Conservation (phyloP, 1,284 basidiomycete genomes). For the Cronartium ribicola region DNA sequence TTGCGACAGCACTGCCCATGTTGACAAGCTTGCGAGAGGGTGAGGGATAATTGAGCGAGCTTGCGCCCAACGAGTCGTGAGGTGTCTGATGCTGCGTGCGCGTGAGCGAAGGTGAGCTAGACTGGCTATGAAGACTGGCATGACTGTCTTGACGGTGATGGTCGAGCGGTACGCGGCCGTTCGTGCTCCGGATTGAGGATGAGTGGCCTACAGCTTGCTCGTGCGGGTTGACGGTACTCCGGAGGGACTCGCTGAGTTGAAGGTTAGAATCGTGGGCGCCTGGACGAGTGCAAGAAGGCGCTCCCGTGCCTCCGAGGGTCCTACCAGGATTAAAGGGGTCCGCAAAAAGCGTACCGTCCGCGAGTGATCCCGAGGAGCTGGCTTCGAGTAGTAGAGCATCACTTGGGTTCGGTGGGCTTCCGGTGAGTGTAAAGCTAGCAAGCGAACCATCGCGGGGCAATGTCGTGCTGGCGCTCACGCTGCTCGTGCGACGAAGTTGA, state of each 20-base stretch:
- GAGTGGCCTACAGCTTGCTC: background rate
- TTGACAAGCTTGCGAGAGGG: background rate
- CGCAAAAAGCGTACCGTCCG: constrained; percentile 35
- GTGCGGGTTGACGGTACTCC: background rate
- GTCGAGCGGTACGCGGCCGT: background rate
- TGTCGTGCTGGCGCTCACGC: constrained; percentile 45
- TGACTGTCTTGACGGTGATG: background rate
- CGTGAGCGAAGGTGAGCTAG: background rate
- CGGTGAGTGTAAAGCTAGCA: background rate
- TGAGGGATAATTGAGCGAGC: background rate
- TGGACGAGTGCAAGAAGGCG: no score
- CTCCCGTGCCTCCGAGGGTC: constrained; percentile 9
- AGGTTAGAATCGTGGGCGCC: background rate
- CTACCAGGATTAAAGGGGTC: constrained; percentile 41
- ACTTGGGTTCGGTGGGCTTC: constrained; percentile 19
- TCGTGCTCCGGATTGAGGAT: background rate
- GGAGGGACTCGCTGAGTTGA: background rate
- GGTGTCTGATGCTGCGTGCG: no score
- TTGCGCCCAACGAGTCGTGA: no score
- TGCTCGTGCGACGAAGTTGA: constrained; percentile 29
- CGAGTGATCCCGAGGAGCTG: background rate
- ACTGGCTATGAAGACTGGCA: constrained; percentile 12
- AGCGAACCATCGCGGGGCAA: background rate
- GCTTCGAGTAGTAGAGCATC: background rate
- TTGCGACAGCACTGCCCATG: background rate